Conservation (phyloP, 2,329 filamentous ascomycete species). For the Thelonectria olida region DNA sequence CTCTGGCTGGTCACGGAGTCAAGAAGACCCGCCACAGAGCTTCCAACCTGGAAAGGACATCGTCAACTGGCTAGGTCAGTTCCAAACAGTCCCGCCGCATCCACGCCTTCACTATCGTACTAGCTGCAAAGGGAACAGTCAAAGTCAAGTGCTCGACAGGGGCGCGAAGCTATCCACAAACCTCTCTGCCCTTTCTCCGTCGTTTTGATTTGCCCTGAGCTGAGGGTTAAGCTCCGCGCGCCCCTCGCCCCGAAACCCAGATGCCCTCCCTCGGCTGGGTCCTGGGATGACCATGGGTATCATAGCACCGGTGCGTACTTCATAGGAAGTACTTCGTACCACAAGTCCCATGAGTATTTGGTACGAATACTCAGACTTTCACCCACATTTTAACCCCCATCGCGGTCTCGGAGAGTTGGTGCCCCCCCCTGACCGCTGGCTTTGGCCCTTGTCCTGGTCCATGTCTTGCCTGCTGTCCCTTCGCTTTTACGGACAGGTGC, state of each 20-base stretch:
- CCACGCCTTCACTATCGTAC: background rate
- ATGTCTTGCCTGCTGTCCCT: conserved; percentile 25
- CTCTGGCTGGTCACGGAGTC: conserved; percentile 3
- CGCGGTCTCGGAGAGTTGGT: conserved; percentile 19
- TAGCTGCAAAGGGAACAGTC: background rate
- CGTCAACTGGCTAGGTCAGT: conserved; percentile 3
- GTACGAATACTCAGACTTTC: too few species aligned
- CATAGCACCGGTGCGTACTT: background rate
- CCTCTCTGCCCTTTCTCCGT: conserved; percentile 4
- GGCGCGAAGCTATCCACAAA: conserved; percentile 10
- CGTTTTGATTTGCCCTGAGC: background rate
- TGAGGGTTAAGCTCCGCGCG: conserved; percentile 2
- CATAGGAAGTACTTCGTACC: background rate
- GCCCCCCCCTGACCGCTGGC: conserved; percentile 14
- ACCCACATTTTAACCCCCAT: conserved; percentile 11
- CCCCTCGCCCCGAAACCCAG: conserved; percentile 1
- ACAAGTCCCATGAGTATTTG: background rate
- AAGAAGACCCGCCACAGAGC: background rate
- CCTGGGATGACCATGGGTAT: background rate
- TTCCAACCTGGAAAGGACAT: background rate
- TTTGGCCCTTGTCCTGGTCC: conserved; percentile 19
- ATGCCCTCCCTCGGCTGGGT: background rate
- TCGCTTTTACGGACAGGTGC: conserved; percentile 25
- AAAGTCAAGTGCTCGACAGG: conserved; percentile 1
- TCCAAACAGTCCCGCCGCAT: background rate